phyloP scores from a whole-genome alignment of 805 yeast species.

The Komagataella phaffii region DNA sequence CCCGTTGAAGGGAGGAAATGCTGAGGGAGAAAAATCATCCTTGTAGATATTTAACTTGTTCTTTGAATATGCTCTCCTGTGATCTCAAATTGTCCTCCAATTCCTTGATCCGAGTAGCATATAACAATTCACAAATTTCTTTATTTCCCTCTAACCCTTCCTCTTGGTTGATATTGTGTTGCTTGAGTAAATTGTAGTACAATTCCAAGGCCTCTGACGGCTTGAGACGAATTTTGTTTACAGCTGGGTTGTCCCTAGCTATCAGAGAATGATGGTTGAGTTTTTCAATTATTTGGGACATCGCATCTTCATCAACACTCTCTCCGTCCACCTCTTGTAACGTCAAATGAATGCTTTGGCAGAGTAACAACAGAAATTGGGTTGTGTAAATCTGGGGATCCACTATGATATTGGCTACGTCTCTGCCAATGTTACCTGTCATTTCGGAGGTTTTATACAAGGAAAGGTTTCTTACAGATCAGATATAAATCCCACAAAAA shows the following conservation, averaged over 20 bases:
- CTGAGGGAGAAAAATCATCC: neutral
- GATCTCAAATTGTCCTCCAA: conserved; percentile 7
- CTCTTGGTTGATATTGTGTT: conserved; percentile 4
- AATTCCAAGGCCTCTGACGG: conserved; percentile 8
- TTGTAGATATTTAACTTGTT: conserved; percentile 2
- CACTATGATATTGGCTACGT: neutral
- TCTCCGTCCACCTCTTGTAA: conserved; percentile 15
- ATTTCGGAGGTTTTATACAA: neutral
- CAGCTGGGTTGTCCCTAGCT: conserved; percentile 1
- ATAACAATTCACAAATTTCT: conserved; percentile 10
- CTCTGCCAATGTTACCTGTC: neutral
- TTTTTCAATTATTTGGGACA: conserved; percentile 5
- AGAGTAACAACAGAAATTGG: conserved; percentile 14
- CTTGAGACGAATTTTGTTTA: neutral
- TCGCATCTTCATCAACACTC: conserved; percentile 5
- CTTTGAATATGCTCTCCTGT: conserved; percentile 7
- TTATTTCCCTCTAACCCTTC: conserved; percentile 4
- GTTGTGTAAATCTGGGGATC: conserved; percentile 10
- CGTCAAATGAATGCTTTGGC: neutral
- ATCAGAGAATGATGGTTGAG: conserved; percentile 14
- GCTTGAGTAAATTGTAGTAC: conserved; percentile 8
- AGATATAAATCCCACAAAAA: neutral
- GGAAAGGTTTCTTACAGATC: neutral
- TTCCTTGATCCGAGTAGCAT: conserved; percentile 10
- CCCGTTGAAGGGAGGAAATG: neutral